A percentile compares a stretch with the other conserved stretches of the same genome.
Evolutionary conservation across 129 eudicot species (phyloP).

Genomic region (Chrysanthemum lavandulifolium): DNA sequence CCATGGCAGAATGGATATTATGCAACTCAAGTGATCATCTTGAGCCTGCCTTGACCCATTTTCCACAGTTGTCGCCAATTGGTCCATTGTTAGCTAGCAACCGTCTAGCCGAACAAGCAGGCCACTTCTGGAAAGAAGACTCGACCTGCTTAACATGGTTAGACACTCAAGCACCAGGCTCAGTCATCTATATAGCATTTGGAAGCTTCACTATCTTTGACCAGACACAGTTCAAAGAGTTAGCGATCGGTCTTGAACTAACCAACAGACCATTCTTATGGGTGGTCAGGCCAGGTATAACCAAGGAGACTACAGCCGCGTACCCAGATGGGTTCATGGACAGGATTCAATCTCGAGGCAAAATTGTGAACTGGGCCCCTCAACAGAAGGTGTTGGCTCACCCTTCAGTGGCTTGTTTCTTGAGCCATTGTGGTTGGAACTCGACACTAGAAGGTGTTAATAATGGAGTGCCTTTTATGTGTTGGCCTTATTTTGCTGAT

Average conservation of each 20-base stretch:
- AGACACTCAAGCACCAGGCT: slow-evolving; percentile 37
- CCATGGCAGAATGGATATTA: slow-evolving; percentile 15
- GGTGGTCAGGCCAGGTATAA: slow-evolving; percentile 45
- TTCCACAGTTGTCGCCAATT: slow-evolving; percentile 34
- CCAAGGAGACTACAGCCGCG: slow-evolving; percentile 20
- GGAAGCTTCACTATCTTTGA: slow-evolving; percentile 48
- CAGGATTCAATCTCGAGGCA: slow-evolving; percentile 32
- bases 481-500: slow-evolving; percentile 64
- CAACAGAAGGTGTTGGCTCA: slow-evolving; percentile 65
- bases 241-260: slow-evolving; percentile 53
- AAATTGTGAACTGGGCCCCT: slow-evolving; percentile 68
- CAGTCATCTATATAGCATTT: slow-evolving; percentile 61
- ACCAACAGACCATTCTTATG: slow-evolving; percentile 47
- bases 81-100: slow-evolving; percentile 51
- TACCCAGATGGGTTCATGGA: slow-evolving; percentile 37
- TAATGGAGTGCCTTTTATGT: slow-evolving; percentile 56
- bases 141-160: slow-evolving; percentile 59
- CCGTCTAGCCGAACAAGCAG: slow-evolving; percentile 24
- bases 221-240: slow-evolving; percentile 49
- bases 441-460: slow-evolving; percentile 56
- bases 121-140: slow-evolving; percentile 51
- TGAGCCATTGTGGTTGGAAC: slow-evolving; percentile 73
- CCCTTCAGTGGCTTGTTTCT: slow-evolving; percentile 55
- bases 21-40: slow-evolving; percentile 35
- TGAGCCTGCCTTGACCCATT: slow-evolving; percentile 17